Evolutionary conservation across 495 filamentous ascomycete species (phyloP), one percentile per base, ranked within the genome.

Genomic region (Penicillium desertorum): DNA sequence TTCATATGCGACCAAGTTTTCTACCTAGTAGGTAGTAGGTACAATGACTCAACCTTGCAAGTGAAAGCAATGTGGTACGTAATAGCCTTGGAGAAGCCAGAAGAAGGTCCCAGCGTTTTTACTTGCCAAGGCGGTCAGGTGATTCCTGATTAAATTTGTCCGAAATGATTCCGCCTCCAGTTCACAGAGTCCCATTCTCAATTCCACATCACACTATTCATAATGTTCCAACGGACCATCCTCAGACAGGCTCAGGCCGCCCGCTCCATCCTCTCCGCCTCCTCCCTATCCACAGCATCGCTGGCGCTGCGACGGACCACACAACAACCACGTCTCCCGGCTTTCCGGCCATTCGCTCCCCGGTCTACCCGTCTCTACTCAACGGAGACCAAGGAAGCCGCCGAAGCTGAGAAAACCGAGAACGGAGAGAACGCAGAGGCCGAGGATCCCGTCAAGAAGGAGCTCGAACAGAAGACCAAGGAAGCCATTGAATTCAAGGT

Each of bases 401-500:
- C 71, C 49, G 25, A 71, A 39, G 61, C 66, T 29, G 68, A 76
- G 56, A 68, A 73, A 39, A 60, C 65, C 19, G 68, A 76, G 54
- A 69, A 73, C 42, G 66, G 65, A 25, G 69, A 76, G 56, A 68
- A 74, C 46, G 64, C 67, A 5, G 77, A 82, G 49, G 66, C 68
- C 6, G 76, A 83, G 53, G 74, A 84, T 36, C 66, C 76, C 14
- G 4, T 79, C 43, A 74, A 73, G 52, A 81, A 81, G 71, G 86
- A 96, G 79, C 71, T 96, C 9, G 91, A 96, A 71, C 80, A 84
- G 47, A 95, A 92, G 80, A 86, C 89, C 43, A 87, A 85, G 70
- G 92, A 98, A 68, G 81, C 85, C 34, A 74, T 88, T 59, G 91
- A 96, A 45, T 79, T 92, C 72, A 98, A 96, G 85, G 94, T 96